Percentiles rank a stretch among this genome's conserved stretches.
phyloP scores from a whole-genome alignment of 768 basidiomycete species.

The Cystofilobasidium bisporidii region DNA sequence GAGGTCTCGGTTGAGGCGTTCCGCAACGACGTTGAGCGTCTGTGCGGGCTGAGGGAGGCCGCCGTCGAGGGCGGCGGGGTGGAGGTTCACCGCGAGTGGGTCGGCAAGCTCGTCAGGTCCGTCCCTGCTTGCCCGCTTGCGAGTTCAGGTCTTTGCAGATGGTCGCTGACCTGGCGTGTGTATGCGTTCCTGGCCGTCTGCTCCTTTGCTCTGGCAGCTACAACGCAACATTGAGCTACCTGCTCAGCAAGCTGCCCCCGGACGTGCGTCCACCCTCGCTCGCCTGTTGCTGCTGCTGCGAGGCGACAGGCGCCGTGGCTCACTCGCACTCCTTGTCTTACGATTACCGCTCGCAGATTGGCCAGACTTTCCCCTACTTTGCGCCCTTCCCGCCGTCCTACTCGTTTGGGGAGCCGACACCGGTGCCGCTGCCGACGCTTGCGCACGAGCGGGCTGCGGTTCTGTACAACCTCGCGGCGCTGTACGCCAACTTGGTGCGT shows the following conservation, averaged over 20 bases:
- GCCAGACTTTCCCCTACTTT: slow-evolving; percentile 34
- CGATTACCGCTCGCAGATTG: slow-evolving; percentile 35
- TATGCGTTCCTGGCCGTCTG: not conserved
- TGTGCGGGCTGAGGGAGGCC: slow-evolving; percentile 59
- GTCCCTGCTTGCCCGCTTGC: slow-evolving; percentile 31
- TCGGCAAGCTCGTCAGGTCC: slow-evolving; percentile 49
- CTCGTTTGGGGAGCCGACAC: slow-evolving; percentile 43
- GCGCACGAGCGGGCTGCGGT: slow-evolving; percentile 68
- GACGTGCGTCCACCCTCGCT: slow-evolving; percentile 51
- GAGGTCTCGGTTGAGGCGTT: slow-evolving; percentile 78
- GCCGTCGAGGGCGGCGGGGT: slow-evolving; percentile 46
- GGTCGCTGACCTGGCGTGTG: not conserved
- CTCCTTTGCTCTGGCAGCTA: slow-evolving; percentile 52
- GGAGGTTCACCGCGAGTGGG: slow-evolving; percentile 41
- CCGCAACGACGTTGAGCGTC: slow-evolving; percentile 60
- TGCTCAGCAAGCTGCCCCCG: slow-evolving; percentile 71
- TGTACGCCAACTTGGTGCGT: slow-evolving; percentile 66
- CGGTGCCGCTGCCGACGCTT: slow-evolving; percentile 62
- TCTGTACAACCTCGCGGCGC: slow-evolving; percentile 74
- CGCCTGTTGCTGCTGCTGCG: not conserved
- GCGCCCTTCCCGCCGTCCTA: slow-evolving; percentile 48
- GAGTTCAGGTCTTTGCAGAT: not conserved
- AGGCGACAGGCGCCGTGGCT: not conserved
- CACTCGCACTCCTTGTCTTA: not conserved
- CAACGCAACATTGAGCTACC: slow-evolving; percentile 76